These are phyloP conservation scores for Metarhizium robertsii DNA, from an alignment of 2,329 filamentous ascomycete genomes.

Conservation along the genomic window DNA sequence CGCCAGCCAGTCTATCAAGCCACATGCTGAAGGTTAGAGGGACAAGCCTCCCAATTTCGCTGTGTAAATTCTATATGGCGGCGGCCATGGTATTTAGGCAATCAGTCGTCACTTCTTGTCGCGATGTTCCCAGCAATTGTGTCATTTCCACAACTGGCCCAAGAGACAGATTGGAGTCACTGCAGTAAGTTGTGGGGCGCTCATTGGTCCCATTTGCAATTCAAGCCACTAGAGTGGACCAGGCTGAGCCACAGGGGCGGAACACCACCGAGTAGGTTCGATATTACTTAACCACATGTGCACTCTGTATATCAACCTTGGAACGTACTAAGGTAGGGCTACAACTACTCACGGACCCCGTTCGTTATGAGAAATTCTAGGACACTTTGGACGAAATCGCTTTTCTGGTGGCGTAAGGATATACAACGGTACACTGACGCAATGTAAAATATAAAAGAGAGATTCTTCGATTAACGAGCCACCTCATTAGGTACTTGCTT, in stretches of 20 bases:
- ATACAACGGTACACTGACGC: too few species aligned
- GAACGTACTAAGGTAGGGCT: too few species aligned
- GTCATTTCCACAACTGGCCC: background rate
- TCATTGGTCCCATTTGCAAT: background rate
- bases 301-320: too few species aligned
- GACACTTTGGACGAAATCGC: too few species aligned
- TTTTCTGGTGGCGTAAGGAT: too few species aligned
- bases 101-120: background rate
- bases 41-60: background rate
- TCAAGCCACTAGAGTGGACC: background rate
- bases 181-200: background rate
- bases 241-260: background rate
- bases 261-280: background rate
- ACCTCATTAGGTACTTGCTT: too few species aligned
- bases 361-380: too few species aligned
- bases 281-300: background rate
- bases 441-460: too few species aligned
- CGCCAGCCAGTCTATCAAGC: constrained; percentile 72
- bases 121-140: background rate
- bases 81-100: background rate
- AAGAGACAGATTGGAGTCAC: background rate
- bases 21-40: constrained; percentile 51
- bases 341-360: too few species aligned
- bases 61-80: background rate
- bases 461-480: too few species aligned